A percentile compares a stretch with the other conserved stretches of the same genome.
Evolutionary conservation across 768 basidiomycete species (phyloP).

Genomic region (Boletus insuetus): DNA sequence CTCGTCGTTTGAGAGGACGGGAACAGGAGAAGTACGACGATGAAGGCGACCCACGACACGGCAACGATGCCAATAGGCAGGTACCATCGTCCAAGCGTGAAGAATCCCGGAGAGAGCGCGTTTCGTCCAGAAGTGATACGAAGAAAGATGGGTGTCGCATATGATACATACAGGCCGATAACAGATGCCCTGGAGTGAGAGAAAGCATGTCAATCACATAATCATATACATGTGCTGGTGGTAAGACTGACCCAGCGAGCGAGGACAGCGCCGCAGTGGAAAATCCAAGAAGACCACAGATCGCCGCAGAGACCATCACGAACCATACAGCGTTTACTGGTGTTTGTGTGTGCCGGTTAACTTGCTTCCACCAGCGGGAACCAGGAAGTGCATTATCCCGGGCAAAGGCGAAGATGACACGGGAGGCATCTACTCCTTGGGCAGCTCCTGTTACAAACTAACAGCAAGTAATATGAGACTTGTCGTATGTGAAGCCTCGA

Average conservation of each 20-base stretch:
- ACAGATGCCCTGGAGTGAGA: constrained; percentile 54
- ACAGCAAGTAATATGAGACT: background rate
- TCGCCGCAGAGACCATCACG: constrained; percentile 52
- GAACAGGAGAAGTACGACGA: constrained; percentile 58
- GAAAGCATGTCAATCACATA: background rate
- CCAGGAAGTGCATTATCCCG: constrained; percentile 73
- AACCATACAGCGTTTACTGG: constrained; percentile 78
- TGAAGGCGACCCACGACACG: constrained; percentile 65
- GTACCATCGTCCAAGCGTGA: constrained; percentile 59
- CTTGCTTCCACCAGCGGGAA: constrained; percentile 64
- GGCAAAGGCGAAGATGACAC: constrained; percentile 74
- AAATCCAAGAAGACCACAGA: constrained; percentile 67
- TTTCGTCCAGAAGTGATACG: constrained; percentile 67
- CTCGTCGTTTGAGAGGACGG: constrained; percentile 41
- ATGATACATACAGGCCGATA: constrained; percentile 66
- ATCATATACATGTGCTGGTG: background rate
- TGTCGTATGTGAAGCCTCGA: too few relatives aligned
- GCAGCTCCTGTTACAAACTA: constrained; percentile 74
- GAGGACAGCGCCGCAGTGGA: constrained; percentile 60
- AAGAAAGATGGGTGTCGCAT: constrained; percentile 65
- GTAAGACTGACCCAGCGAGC: constrained; percentile 54
- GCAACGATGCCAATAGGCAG: constrained; percentile 58
- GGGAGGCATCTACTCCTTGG: constrained; percentile 71
- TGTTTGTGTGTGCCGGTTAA: constrained; percentile 59
- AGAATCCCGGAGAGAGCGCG: constrained; percentile 56